Percentiles rank a stretch among this genome's conserved stretches.
phyloP scores from a whole-genome alignment of 1,139 yeast genomes.

The Nakaseomyces nivariensis region DNA sequence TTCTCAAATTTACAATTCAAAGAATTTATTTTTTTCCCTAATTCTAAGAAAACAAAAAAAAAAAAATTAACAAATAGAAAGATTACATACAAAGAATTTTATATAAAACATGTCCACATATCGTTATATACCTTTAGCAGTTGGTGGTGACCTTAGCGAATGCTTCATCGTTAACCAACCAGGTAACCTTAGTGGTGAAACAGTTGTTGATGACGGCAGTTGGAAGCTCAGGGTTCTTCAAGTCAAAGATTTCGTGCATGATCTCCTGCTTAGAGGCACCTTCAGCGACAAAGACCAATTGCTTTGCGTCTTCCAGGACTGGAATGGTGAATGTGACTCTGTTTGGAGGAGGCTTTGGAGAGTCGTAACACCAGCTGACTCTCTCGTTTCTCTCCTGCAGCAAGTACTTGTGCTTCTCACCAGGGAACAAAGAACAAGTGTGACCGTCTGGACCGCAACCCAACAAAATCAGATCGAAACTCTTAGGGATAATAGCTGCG shows the following conservation, averaged over 20 bases:
- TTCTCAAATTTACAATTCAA: no score
- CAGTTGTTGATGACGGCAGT: constrained; percentile 58
- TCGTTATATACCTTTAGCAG: background rate
- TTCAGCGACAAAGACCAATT: constrained; percentile 76
- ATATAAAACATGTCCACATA: no score
- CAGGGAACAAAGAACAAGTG: constrained; percentile 77
- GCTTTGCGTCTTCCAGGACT: constrained; percentile 65
- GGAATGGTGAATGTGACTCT: constrained; percentile 92
- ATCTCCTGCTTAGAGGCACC: constrained; percentile 78
- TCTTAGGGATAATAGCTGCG: constrained; percentile 66
- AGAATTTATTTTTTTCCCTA: no score
- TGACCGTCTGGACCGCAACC: constrained; percentile 99
- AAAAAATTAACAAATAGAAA: no score
- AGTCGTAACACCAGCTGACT: constrained; percentile 83
- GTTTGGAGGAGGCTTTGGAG: constrained; percentile 88
- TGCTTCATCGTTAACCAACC: constrained; percentile 79
- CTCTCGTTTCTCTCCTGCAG: constrained; percentile 61
- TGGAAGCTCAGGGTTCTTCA: constrained; percentile 50
- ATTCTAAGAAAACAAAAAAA: no score
- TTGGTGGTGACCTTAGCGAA: constrained; percentile 30
- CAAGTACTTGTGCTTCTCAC: constrained; percentile 56
- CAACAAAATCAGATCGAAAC: constrained; percentile 74
- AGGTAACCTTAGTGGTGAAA: constrained; percentile 41
- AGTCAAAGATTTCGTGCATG: constrained; percentile 55
- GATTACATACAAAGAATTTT: no score